phyloP scores from a whole-genome alignment of 495 filamentous ascomycete species.

The Neurospora sp. region DNA sequence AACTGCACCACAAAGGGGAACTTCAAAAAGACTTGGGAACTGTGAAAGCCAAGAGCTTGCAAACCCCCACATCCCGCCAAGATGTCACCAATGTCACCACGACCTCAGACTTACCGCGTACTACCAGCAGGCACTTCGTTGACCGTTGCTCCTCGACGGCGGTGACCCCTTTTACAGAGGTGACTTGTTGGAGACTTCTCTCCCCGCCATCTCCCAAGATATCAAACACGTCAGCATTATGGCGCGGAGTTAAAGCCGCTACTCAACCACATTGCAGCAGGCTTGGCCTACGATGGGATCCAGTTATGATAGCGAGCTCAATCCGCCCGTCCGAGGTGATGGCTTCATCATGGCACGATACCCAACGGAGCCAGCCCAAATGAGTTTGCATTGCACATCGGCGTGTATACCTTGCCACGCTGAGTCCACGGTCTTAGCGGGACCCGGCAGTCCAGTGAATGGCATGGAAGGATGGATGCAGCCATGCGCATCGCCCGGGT shows the following conservation, averaged over 20 bases:
- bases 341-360: background rate
- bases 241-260: background rate
- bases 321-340: background rate
- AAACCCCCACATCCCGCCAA: background rate
- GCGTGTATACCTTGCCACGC: background rate
- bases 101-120: background rate
- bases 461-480: background rate
- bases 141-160: background rate
- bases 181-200: background rate
- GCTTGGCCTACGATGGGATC: background rate
- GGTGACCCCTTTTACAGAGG: background rate
- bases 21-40: background rate
- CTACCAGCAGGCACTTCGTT: background rate
- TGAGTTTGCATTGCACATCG: background rate
- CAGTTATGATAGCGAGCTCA: background rate
- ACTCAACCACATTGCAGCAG: background rate
- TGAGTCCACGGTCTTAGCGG: background rate
- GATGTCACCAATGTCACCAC: background rate
- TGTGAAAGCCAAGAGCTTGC: background rate
- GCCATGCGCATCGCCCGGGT: background rate
- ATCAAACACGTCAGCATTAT: background rate
- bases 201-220: background rate
- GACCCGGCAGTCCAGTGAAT: background rate
- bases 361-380: background rate
- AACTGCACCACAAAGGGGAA: background rate